phyloP scores from a whole-genome alignment of 495 filamentous ascomycete genomes.

The Peziza echinospora region DNA sequence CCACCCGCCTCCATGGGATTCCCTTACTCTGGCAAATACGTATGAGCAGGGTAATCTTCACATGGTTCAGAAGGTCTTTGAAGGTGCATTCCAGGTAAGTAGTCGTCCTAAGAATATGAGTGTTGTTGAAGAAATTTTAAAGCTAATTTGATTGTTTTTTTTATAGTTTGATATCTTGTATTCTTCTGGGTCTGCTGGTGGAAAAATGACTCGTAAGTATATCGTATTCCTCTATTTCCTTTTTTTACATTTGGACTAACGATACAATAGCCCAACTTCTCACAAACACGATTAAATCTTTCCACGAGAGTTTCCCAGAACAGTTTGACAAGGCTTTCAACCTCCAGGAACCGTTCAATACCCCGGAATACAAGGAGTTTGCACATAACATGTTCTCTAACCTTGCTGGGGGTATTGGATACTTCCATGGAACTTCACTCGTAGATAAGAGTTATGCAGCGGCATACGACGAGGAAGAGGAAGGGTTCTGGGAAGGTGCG shows the following conservation, averaged over 20 bases:
- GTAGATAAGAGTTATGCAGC: slow-evolving; percentile 76
- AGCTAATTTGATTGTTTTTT: no score
- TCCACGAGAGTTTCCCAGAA: slow-evolving; percentile 44
- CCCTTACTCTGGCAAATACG: slow-evolving; percentile 52
- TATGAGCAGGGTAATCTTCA: slow-evolving; percentile 64
- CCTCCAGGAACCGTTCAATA: slow-evolving; percentile 53
- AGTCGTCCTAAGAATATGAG: no score
- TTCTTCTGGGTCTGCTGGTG: slow-evolving; percentile 51
- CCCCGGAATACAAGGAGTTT: slow-evolving; percentile 53
- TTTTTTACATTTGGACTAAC: no score
- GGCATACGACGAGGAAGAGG: slow-evolving; percentile 89
- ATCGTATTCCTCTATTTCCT: no score
- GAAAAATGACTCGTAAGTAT: slow-evolving; percentile 33
- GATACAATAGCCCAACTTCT: slow-evolving; percentile 39
- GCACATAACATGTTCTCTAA: slow-evolving; percentile 84
- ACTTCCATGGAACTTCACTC: slow-evolving; percentile 69
- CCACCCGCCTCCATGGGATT: slow-evolving; percentile 62
- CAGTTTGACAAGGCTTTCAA: slow-evolving; percentile 53
- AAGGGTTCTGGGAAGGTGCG: slow-evolving; percentile 92
- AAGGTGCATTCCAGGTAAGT: slow-evolving; percentile 56
- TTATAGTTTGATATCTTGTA: slow-evolving; percentile 72
- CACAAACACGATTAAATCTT: slow-evolving; percentile 41
- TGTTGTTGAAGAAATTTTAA: no score
- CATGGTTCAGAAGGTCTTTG: slow-evolving; percentile 78
- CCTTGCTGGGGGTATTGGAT: slow-evolving; percentile 81